phyloP scores from a whole-genome alignment of 768 basidiomycete species.

The Austroboletus eburneus region DNA sequence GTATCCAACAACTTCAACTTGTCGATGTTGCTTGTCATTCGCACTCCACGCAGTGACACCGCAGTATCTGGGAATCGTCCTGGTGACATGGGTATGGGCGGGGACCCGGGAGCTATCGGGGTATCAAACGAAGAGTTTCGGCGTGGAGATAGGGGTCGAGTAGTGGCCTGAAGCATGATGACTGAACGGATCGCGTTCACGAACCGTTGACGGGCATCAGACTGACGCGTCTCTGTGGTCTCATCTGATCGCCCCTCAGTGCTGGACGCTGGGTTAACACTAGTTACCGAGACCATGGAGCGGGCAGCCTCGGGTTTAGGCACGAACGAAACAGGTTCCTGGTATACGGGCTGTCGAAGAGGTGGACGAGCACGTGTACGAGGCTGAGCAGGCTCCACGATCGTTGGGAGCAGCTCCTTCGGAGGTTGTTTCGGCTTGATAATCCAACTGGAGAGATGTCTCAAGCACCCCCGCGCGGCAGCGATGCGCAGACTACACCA shows the following conservation, averaged over 20 bases:
- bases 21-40: conserved; percentile 39
- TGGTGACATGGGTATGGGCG: conserved; percentile 26
- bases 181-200: conserved; percentile 43
- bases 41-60: conserved; percentile 35
- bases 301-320: conserved; percentile 20
- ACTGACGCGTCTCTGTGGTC: conserved; percentile 20
- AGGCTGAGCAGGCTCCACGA: conserved; percentile 17
- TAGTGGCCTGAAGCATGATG: conserved; percentile 39
- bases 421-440: conserved; percentile 20
- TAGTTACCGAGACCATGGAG: conserved; percentile 24
- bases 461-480: conserved; percentile 18
- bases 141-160: conserved; percentile 29
- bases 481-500: conserved; percentile 24
- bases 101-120: conserved; percentile 19
- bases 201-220: conserved; percentile 36
- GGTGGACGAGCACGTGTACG: conserved; percentile 10
- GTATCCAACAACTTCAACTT: conserved; percentile 37
- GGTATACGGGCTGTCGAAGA: conserved; percentile 14
- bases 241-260: conserved; percentile 28
- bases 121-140: conserved; percentile 29
- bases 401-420: conserved; percentile 23
- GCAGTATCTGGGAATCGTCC: conserved; percentile 31
- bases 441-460: conserved; percentile 23
- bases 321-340: conserved; percentile 16
- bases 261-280: conserved; percentile 26